Percentiles rank a stretch among this genome's conserved stretches.
Conservation (phyloP, 768 basidiomycete species). For the Tricholoma terreum region DNA sequence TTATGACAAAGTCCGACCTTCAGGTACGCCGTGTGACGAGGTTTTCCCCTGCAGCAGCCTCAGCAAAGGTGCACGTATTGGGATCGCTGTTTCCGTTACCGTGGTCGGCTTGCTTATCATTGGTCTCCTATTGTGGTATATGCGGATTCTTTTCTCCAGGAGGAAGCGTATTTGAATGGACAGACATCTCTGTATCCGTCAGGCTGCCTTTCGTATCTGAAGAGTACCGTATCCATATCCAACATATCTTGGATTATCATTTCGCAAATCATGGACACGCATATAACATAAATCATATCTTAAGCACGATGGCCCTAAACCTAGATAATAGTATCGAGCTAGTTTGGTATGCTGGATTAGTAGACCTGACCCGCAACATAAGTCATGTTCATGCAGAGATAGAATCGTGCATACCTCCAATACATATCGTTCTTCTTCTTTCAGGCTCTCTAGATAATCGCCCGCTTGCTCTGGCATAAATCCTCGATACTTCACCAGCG, state of each 20-base stretch:
- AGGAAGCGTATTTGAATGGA: background rate
- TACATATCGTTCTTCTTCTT: constrained; percentile 97
- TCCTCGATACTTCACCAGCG: constrained; percentile 70
- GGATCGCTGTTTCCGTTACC: constrained; percentile 63
- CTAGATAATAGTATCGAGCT: too few relatives aligned
- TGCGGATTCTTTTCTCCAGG: constrained; percentile 21
- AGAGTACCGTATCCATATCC: background rate
- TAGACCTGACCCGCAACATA: constrained; percentile 21
- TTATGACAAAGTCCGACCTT: constrained; percentile 58
- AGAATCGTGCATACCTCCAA: constrained; percentile 63
- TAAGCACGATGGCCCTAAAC: too few relatives aligned
- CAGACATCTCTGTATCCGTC: background rate
- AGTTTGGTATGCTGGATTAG: constrained; percentile 7
- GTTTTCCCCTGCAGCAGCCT: constrained; percentile 56
- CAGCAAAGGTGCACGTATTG: constrained; percentile 61
- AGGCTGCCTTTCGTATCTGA: background rate
- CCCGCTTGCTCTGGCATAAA: constrained; percentile 65
- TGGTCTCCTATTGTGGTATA: constrained; percentile 40
- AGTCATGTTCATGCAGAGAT: background rate
- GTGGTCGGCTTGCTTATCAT: constrained; percentile 60
- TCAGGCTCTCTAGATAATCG: constrained; percentile 80
- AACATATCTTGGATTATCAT: background rate
- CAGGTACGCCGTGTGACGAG: constrained; percentile 75
- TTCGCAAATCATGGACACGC: background rate
- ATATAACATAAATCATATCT: background rate